Conservation (phyloP, 176 grass and related monocot genomes). For the Carex parvula region DNA sequence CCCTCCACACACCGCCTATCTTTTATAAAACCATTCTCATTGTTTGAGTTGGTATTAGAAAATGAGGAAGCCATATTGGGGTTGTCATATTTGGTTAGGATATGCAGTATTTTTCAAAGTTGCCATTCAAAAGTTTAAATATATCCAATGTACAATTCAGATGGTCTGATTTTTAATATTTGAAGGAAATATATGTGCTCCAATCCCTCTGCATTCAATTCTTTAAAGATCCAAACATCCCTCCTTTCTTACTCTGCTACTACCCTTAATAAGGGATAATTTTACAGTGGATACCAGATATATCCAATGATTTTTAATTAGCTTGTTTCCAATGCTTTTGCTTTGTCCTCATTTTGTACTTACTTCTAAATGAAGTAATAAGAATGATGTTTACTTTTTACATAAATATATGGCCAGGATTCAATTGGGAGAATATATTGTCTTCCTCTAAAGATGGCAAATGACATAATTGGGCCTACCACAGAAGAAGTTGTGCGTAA, state of each 20-base stretch:
- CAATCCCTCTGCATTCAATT: background rate
- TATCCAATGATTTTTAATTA: background rate
- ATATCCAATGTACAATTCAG: background rate
- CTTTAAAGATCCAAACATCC: background rate
- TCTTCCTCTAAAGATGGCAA: conserved; percentile 63
- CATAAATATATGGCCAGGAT: conserved; percentile 44
- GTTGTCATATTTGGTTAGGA: background rate
- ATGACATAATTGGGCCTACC: conserved; percentile 84
- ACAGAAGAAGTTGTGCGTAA: conserved; percentile 88
- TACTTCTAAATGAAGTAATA: background rate
- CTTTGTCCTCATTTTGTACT: background rate
- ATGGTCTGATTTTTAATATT: background rate
- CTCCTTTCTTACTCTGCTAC: conserved; percentile 9
- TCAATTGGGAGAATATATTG: conserved; percentile 84
- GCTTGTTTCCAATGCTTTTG: background rate
- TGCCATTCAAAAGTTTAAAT: background rate
- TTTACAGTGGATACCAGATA: background rate
- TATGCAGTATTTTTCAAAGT: background rate
- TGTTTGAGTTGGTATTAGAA: background rate
- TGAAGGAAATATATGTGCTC: background rate
- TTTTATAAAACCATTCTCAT: background rate
- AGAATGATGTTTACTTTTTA: background rate
- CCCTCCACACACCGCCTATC: too few relatives aligned
- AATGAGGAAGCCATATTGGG: background rate
- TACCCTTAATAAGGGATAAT: background rate